Evolutionary conservation across 176 grass and related monocot species (phyloP), one percentile per base, ranked within the genome.

Genomic region (Melocanna baccifera): DNA sequence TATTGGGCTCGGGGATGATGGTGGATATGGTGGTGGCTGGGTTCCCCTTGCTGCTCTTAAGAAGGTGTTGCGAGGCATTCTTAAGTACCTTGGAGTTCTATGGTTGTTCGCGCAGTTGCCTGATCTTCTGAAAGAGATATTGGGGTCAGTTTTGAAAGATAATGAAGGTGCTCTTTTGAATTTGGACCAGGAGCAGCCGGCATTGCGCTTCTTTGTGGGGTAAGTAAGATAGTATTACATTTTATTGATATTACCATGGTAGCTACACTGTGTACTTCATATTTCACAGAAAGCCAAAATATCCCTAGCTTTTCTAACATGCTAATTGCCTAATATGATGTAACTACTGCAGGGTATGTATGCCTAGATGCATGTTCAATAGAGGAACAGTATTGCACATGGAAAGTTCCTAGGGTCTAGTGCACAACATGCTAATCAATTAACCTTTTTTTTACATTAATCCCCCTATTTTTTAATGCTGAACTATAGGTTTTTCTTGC

Each of bases 101-200:
- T 98, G 92, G 95, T 88, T 95, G 89, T 98, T 98, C 79, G 89
- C 95, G 1, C 95, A 98, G 69, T 89, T 98, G 77, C 95, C 91
- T 86, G 95, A 91, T 81, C 91, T 98, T 84, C 71, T 98, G 34
- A 98, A 93, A 84, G 95, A 98, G 64, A 93, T 95, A 86, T 63
- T 98, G 39, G 95, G 95, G 40, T 98, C 95, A 71, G 85, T 98
- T 84, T 90, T 98, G 79, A 98, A 93, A 90, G 92, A 98, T 29
- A 98, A 98, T 76, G 92, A 94, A 85, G 92, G 95, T 22, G 87
- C 91, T 46, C 95, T 94, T 80, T 68, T 97, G 71, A 97, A 97
- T 94, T 92, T 97, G 89, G 95, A 97, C 88, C 95, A 93, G 79
- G 95, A 97, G 85, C 95, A 97, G 76, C 95, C 95, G 48, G 95